Evolutionary conservation across 1,284 basidiomycete genomes (phyloP), one percentile per base, ranked within the genome.

Genomic region (Pseudozyma tsukubaensis): DNA sequence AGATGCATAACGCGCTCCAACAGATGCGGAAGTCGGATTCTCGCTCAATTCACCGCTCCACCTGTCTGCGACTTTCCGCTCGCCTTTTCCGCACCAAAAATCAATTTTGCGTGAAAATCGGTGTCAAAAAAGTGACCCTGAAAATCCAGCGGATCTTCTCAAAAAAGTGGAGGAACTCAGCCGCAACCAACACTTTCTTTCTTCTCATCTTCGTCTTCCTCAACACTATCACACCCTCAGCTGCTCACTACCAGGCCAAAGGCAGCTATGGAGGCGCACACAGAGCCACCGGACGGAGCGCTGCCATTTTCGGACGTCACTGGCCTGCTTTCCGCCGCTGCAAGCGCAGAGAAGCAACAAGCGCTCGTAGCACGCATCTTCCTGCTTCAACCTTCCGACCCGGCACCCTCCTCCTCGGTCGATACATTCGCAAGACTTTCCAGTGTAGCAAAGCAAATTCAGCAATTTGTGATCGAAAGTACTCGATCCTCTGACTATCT

Each of bases 251-350:
- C 48, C 21, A 6, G 51, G 11, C 14, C 19, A 42, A 40, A 19
- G 5, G 36, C 9, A 32, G 48, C 18, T 24, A 58, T 62, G 56
- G 37, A 45, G 5, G 32, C 11, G 1, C 18, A 14, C 1, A n/a
- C 45, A n/a, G 48, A 50, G 3, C 40, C 53, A 5, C 50, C 42
- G 42, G 53, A 71, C 49, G 71, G 71, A 9, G 72, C 66, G n/a
- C 50, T 74, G 16, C 72, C 72, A 1, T 70, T 74, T 59, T 66
- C 62, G 21, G 66, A 74, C 36, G 66, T 70, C 36, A 66, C 58
- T 2, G 59, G 56, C 0, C 51, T 74, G 39, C 66, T 74, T 1
- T 19, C 55, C 5, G 66, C 72, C 8, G 66, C 72, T 8, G 66
- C 72, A 8, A 44, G 42, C 12, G 72, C 72, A 32, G 72, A 74